Evolutionary conservation across 1,284 basidiomycete genomes (phyloP), one percentile per base, ranked within the genome.

Genomic region (Austroboletus novae-zelandiae): DNA sequence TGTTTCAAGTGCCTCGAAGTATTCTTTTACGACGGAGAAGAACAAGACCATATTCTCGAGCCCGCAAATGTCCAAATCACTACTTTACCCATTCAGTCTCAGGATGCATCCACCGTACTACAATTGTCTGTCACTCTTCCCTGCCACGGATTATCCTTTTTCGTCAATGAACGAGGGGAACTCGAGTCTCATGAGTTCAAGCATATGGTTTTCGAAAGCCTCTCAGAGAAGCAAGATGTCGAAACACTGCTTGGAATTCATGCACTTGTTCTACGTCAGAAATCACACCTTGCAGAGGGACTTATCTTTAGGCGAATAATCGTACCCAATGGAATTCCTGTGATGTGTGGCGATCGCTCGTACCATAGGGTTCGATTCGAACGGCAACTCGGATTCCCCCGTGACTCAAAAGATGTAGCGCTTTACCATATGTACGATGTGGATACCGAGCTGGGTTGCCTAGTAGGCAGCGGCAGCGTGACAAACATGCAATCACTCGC

Each of bases 391-490:
- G n/a, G n/a, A 23, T 23, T 23, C 3, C 20, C 4, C 20, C 3
- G 5, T 5, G 20, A 31, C 13, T 31, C 30, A 5, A 5, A 23
- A 6, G 14, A 15, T 67, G 8, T 50, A 14, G 0, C 25, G 1
- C 7, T 7, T 6, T 74, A 70, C 56, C 63, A 71, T 47, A 64
- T 64, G 10, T 80, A 79, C 51, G 57, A 58, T 0, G 56, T 77
- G 25, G 69, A 80, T 53, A 54, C 51, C 0, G 61, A 68, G 10
- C 61, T 80, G 9, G 69, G 74, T 6, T 62, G 67, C 46, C 60
- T 80, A 2, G 61, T 61, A 1, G 68, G 71, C 2, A 63, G 61
- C n/a, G n/a, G n/a, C 31, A 68, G 62, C 14, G 52, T 75, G 40
- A 61, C 61, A 2, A 70, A 65, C 54, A 67, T 65, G 43, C 54